Conservation (phyloP, 495 filamentous ascomycete genomes). For the Talaromyces proteolyticus region DNA sequence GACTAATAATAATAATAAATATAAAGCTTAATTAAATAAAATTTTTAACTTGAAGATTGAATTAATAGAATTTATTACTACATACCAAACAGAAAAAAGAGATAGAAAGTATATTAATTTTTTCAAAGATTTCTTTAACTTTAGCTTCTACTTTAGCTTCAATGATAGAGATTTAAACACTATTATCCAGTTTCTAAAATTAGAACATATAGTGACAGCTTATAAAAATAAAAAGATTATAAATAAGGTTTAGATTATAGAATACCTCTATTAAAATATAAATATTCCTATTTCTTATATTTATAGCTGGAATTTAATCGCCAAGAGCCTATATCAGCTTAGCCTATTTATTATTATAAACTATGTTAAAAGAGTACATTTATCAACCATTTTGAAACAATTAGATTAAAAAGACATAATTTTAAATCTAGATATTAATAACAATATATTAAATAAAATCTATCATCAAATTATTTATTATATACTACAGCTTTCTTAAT, state of each 20-base stretch:
- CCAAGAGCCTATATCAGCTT: slow-evolving; percentile 27
- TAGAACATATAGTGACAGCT: slow-evolving; percentile 20
- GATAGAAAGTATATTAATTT: slow-evolving; percentile 18
- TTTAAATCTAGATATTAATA: slow-evolving; percentile 27
- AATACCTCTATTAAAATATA: slow-evolving; percentile 29
- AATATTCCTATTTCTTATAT: slow-evolving; percentile 31
- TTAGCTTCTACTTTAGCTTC: slow-evolving; percentile 24
- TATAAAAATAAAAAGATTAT: slow-evolving; percentile 29
- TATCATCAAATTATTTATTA: slow-evolving; percentile 30
- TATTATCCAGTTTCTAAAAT: slow-evolving; percentile 28
- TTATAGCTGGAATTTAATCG: slow-evolving; percentile 24
- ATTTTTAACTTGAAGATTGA: slow-evolving; percentile 11
- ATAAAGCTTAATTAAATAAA: slow-evolving; percentile 10
- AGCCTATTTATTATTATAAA: slow-evolving; percentile 38
- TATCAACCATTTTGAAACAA: slow-evolving; percentile 24
- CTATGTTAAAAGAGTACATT: slow-evolving; percentile 24
- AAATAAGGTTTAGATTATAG: slow-evolving; percentile 31
- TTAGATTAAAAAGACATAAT: slow-evolving; percentile 23
- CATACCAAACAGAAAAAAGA: slow-evolving; percentile 17
- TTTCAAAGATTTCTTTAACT: slow-evolving; percentile 28
- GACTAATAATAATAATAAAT: slow-evolving; percentile 15
- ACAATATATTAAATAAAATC: slow-evolving; percentile 19
- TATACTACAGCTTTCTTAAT: slow-evolving; percentile 30
- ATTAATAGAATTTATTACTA: slow-evolving; percentile 19
- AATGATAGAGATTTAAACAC: slow-evolving; percentile 19